Conservation (phyloP, 106 monocot species). For the Dactylorhiza incarnata region DNA sequence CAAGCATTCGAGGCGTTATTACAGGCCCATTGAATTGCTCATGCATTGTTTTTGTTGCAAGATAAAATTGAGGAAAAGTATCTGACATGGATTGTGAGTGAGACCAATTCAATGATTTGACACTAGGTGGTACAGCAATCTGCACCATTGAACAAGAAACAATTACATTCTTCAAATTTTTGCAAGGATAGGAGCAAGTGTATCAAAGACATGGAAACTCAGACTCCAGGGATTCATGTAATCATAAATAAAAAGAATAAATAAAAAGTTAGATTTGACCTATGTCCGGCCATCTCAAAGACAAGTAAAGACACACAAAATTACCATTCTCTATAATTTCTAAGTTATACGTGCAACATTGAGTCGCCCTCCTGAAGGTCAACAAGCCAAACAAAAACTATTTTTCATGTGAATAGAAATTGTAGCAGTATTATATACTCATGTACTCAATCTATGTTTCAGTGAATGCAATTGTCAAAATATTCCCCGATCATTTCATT, state of each 20-base stretch:
- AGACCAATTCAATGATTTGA: slow-evolving; percentile 57
- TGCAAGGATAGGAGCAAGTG: neutral
- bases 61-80: slow-evolving; percentile 62
- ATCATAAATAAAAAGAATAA: neutral
- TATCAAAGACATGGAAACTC: neutral
- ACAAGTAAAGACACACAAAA: neutral
- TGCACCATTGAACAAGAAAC: slow-evolving; percentile 22
- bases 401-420: too few relatives aligned
- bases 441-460: too few relatives aligned
- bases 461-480: too few relatives aligned
- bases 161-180: neutral
- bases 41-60: slow-evolving; percentile 16
- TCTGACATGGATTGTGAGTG: slow-evolving; percentile 20
- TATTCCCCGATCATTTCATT: too few relatives aligned
- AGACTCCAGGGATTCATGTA: neutral
- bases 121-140: slow-evolving; percentile 68
- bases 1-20: slow-evolving; percentile 16
- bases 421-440: too few relatives aligned
- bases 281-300: neutral
- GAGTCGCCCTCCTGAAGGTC: too few relatives aligned
- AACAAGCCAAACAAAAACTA: too few relatives aligned
- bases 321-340: too few relatives aligned
- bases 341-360: too few relatives aligned
- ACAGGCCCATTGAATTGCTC: slow-evolving; percentile 8
- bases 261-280: neutral